Conservation (phyloP, 1,284 basidiomycete genomes). For the Athelia psychrophila region DNA sequence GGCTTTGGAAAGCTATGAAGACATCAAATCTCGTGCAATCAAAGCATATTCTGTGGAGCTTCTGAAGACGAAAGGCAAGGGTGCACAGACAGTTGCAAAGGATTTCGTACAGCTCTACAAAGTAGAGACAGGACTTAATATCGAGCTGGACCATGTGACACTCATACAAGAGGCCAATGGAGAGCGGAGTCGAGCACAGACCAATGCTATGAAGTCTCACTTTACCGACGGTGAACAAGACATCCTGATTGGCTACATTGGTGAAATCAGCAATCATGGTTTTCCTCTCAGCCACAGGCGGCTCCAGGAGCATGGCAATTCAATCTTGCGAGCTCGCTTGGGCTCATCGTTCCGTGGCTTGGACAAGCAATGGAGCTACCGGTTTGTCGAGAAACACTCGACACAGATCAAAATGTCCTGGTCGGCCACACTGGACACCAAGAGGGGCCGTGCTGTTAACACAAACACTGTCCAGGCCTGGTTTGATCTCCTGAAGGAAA, state of each 20-base stretch:
- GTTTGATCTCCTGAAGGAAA: conserved; percentile 20
- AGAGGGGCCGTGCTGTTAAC: conserved; percentile 30
- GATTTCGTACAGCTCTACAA: conserved; percentile 12
- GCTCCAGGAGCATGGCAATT: conserved; percentile 29
- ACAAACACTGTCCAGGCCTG: conserved; percentile 23
- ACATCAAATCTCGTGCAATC: conserved; percentile 10
- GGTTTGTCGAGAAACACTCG: conserved; percentile 20
- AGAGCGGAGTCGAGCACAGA: conserved; percentile 9
- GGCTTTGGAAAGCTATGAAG: background rate
- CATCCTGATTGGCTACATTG: conserved; percentile 23
- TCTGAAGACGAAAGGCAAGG: conserved; percentile 2
- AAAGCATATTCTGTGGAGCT: conserved; percentile 10
- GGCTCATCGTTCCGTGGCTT: conserved; percentile 23
- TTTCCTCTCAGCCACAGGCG: conserved; percentile 30
- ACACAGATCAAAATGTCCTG: conserved; percentile 23
- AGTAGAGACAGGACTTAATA: conserved; percentile 9
- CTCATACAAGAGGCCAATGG: conserved; percentile 10
- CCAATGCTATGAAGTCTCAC: conserved; percentile 20
- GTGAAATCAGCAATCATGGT: conserved; percentile 23
- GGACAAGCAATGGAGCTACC: too few relatives aligned
- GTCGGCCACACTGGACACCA: conserved; percentile 26
- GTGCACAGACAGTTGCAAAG: conserved; percentile 11
- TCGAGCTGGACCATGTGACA: conserved; percentile 16
- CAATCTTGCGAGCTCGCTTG: conserved; percentile 18
- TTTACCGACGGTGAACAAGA: conserved; percentile 21